These are phyloP conservation scores for Phytophthora hibernalis DNA, from an alignment of 352 stramenopile species.

Conservation along the genomic window DNA sequence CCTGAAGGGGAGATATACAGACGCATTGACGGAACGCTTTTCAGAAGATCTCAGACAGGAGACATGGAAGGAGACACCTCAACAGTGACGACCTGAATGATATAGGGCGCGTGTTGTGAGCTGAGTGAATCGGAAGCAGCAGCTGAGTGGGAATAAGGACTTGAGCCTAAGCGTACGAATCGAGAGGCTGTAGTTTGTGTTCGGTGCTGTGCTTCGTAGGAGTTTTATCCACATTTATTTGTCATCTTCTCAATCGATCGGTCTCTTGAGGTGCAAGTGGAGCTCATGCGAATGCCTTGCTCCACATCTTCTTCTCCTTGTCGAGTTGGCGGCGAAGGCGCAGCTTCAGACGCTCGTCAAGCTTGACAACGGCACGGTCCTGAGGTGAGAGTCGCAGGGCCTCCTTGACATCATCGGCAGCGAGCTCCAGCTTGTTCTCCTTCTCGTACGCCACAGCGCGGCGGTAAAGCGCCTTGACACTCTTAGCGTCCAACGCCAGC, in stretches of 20 bases:
- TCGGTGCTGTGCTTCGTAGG: conserved; percentile 23
- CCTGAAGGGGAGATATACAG: conserved; percentile 10
- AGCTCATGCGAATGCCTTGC: conserved; percentile 77
- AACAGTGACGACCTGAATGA: conserved; percentile 41
- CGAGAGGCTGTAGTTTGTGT: conserved; percentile 21
- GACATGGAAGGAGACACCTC: conserved; percentile 15
- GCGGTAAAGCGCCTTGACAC: conserved; percentile 90
- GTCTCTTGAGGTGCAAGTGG: background rate
- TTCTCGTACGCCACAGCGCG: conserved; percentile 88
- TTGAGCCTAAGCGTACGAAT: background rate
- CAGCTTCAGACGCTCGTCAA: conserved; percentile 78
- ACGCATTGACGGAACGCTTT: conserved; percentile 4
- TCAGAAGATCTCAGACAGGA: conserved; percentile 13
- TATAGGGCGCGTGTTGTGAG: conserved; percentile 35
- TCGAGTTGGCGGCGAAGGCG: conserved; percentile 79
- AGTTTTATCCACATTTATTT: conserved; percentile 39
- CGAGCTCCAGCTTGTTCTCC: conserved; percentile 85
- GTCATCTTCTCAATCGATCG: conserved; percentile 12
- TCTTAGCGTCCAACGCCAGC: conserved; percentile 73
- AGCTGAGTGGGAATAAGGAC: conserved; percentile 12
- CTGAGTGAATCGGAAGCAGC: conserved; percentile 18
- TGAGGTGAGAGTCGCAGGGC: conserved; percentile 65
- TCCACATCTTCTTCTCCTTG: conserved; percentile 93
- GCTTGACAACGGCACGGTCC: conserved; percentile 80
- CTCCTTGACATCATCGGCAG: conserved; percentile 65